Percentiles rank a stretch among this genome's conserved stretches.
phyloP scores from a whole-genome alignment of 495 filamentous ascomycete species.

The Aspergillus nidulans region DNA sequence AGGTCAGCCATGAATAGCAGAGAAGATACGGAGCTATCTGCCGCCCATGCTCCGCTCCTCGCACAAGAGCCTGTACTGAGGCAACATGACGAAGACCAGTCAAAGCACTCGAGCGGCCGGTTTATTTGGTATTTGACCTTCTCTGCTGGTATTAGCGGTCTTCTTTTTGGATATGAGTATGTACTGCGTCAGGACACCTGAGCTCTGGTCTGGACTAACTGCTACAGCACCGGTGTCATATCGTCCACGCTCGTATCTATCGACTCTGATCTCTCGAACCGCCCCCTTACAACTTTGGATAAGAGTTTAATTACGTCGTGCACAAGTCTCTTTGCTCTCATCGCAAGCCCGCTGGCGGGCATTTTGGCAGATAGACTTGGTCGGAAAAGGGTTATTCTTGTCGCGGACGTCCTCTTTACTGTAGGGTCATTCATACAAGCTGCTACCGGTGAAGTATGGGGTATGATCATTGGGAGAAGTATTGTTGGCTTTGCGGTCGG shows the following conservation, averaged over 20 bases:
- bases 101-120: conserved; percentile 26
- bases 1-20: conserved; percentile 22
- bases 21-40: conserved; percentile 21
- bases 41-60: conserved; percentile 31
- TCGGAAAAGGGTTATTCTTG: conserved; percentile 69
- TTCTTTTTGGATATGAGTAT: conserved; percentile 83
- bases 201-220: neutral
- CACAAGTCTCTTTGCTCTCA: conserved; percentile 73
- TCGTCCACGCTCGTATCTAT: conserved; percentile 83
- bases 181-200: too few species aligned
- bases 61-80: conserved; percentile 11
- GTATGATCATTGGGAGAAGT: conserved; percentile 74
- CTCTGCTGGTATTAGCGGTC: conserved; percentile 76
- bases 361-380: conserved; percentile 70
- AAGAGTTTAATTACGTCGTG: conserved; percentile 81
- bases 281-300: conserved; percentile 65
- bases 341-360: conserved; percentile 73
- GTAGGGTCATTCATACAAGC: conserved; percentile 72
- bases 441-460: conserved; percentile 51
- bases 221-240: conserved; percentile 78
- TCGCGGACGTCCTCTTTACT: conserved; percentile 74
- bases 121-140: conserved; percentile 75
- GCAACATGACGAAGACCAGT: conserved; percentile 12
- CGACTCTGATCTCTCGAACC: conserved; percentile 64
- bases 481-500: conserved; percentile 82